Percentiles rank a stretch among this genome's conserved stretches.
These are phyloP conservation scores for Colletotrichum caudatum DNA, from an alignment of 2,329 filamentous ascomycete genomes.

Conservation along the genomic window DNA sequence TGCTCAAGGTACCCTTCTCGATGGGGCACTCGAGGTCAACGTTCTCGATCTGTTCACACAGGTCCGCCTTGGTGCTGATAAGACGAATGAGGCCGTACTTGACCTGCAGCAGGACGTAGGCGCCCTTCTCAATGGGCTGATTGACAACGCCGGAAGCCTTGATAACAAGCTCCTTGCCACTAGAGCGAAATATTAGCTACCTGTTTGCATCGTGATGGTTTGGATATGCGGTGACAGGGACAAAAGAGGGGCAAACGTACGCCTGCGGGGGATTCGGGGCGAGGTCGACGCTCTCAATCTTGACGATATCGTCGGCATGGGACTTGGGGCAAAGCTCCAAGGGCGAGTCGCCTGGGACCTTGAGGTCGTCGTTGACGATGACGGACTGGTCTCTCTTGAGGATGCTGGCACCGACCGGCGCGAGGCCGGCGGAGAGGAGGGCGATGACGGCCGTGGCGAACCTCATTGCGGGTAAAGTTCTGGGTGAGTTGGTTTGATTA, in stretches of 20 bases:
- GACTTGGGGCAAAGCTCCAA: conserved; percentile 79
- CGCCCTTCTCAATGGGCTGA: conserved; percentile 79
- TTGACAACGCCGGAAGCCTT: conserved; percentile 81
- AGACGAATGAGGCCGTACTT: conserved; percentile 95
- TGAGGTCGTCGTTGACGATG: conserved; percentile 64
- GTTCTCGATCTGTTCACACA: conserved; percentile 90
- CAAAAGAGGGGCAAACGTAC: conserved; percentile 66
- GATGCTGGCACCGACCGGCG: conserved; percentile 59
- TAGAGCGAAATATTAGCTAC: conserved; percentile 53
- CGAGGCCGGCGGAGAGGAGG: conserved; percentile 59
- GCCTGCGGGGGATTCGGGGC: conserved; percentile 86
- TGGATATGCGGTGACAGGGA: conserved; percentile 1
- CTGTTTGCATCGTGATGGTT: conserved; percentile 32
- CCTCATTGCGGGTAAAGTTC: conserved; percentile 52
- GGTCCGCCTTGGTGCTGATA: conserved; percentile 81
- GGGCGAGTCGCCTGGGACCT: conserved; percentile 87
- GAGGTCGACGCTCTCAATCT: conserved; percentile 84
- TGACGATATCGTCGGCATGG: conserved; percentile 76
- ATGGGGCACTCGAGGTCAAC: conserved; percentile 92
- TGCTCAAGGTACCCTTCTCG: conserved; percentile 77
- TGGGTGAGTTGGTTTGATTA: neutral
- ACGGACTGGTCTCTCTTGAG: conserved; percentile 62
- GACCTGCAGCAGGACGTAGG: conserved; percentile 85
- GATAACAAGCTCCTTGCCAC: conserved; percentile 83
- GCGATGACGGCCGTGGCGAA: conserved; percentile 58